These are phyloP conservation scores for Sporothrix schenckii DNA, from an alignment of 2,329 filamentous ascomycete genomes.

Conservation along the genomic window DNA sequence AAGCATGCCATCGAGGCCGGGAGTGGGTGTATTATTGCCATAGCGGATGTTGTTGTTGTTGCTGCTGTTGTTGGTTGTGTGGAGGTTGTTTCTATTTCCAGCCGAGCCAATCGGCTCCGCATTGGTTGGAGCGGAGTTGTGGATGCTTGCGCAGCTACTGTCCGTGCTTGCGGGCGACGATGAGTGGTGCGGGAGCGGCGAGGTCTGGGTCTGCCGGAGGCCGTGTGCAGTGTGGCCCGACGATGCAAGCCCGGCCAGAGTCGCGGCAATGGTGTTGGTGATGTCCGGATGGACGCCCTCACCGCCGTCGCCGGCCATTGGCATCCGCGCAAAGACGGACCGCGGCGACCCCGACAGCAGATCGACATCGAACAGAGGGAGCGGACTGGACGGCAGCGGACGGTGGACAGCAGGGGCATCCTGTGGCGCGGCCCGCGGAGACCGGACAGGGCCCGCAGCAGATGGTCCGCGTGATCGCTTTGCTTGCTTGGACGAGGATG, in stretches of 20 bases:
- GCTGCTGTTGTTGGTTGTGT: not conserved
- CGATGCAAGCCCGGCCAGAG: not conserved
- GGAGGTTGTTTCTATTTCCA: not conserved
- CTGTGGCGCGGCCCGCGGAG: not conserved
- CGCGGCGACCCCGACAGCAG: constrained; percentile 5
- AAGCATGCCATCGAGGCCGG: constrained; percentile 19
- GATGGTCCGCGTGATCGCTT: not conserved
- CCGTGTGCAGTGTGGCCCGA: not conserved
- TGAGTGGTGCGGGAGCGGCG: not conserved
- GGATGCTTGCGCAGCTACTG: constrained; percentile 9
- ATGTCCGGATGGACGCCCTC: constrained; percentile 13
- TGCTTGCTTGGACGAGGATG: not conserved
- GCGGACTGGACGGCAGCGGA: not conserved
- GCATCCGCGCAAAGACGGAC: constrained; percentile 15
- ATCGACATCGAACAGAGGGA: constrained; percentile 16
- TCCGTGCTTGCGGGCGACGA: not conserved
- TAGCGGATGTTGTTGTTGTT: not conserved
- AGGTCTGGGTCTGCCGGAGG: not conserved
- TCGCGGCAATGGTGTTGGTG: constrained; percentile 19
- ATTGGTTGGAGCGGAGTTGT: not conserved
- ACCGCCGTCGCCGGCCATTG: not conserved
- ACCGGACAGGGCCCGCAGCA: not conserved
- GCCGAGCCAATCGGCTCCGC: constrained; percentile 14
- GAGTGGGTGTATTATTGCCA: not conserved
- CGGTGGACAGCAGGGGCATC: not conserved